Base-by-base conservation (phyloP, 2,329 filamentous ascomycete species). In the Trichoderma sp. region DNA sequence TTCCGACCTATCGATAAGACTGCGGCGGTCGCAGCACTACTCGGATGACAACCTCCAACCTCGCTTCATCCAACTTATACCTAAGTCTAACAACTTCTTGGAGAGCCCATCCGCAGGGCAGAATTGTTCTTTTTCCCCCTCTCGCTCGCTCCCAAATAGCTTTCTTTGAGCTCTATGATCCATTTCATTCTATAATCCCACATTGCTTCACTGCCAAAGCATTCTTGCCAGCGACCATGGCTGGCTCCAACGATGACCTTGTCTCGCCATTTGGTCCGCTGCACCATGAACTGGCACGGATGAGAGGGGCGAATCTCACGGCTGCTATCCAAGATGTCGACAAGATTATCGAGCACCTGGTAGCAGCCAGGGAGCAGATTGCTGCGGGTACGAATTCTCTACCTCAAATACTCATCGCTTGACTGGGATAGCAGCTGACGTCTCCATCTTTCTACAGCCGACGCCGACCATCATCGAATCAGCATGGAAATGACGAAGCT, bases 301-400 rank as follows among this genome's bases (percentile, higher is more conserved):
- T 96, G 70, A 87, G 88, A 75, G 89, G 87, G 77, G 89, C 87
- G 72, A 88, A 89, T 37, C 86, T 94, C 56, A 87, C 87, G 4
- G 87, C 91, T 68, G 90, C 90, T 49, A 89, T 97, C 69, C 83
- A 88, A 40, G 90, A 96, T 85, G 91, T 97, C 21, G 93, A 98
- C 77, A 87, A 88, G 70, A 91, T 94, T 49, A 93, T 99, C 73
- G 88, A 93, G 71, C 81, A 92, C 69, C 88, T 99, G 33, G 87
- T 88, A 72, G 85, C 85, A 59, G 92, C 94, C 49, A 87, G 93
- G 68, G 89, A 93, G 72, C 85, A 88, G 72, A 91, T 97, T 70
- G 89, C 90, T 72, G 82, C 86, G 74, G 89, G 93, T 93, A 80
- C 71, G 82, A 19, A 53, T 7, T 24, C 56, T 31, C 2, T 27